A percentile compares a stretch with the other conserved stretches of the same genome.
Evolutionary conservation across 2,329 filamentous ascomycete genomes (phyloP).

Genomic region (Magnaporthales sp.): DNA sequence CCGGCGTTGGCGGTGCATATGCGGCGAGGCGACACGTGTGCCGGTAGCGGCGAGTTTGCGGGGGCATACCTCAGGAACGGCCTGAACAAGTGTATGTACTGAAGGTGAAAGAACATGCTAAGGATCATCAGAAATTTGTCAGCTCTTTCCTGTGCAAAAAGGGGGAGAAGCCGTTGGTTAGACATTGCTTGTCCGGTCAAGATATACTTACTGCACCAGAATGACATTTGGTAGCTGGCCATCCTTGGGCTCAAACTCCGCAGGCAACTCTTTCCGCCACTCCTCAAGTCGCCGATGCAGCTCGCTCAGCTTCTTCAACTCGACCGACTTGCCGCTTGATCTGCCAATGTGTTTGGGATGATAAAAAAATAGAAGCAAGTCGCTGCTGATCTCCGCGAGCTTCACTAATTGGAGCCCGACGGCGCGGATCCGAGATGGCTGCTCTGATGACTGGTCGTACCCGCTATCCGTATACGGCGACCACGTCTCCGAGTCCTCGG

Average conservation of each 20-base stretch:
- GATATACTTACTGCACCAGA: conserved; percentile 63
- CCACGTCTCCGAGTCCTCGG: conserved; percentile 81
- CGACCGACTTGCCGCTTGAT: conserved; percentile 65
- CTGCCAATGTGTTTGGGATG: conserved; percentile 61
- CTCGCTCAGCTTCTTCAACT: conserved; percentile 88
- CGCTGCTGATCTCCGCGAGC: conserved; percentile 88
- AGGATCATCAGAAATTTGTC: neutral
- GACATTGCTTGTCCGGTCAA: neutral
- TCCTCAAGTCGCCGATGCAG: conserved; percentile 82
- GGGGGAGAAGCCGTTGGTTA: neutral
- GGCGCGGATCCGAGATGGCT: conserved; percentile 76
- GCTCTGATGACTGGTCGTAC: conserved; percentile 60
- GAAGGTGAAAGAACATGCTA: conserved; percentile 95
- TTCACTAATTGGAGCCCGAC: conserved; percentile 73
- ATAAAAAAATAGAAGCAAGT: conserved; percentile 84
- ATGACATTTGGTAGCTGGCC: conserved; percentile 79
- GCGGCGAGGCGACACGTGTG: conserved; percentile 81
- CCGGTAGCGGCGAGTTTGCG: conserved; percentile 69
- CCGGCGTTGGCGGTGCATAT: conserved; percentile 85
- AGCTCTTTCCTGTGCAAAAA: neutral
- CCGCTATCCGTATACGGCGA: conserved; percentile 81
- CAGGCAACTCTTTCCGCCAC: conserved; percentile 77
- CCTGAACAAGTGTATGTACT: conserved; percentile 92
- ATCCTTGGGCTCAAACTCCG: conserved; percentile 82
- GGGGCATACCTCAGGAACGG: conserved; percentile 90